These are phyloP conservation scores for Suillus occidentalis DNA, from an alignment of 768 basidiomycete species.

Conservation along the genomic window DNA sequence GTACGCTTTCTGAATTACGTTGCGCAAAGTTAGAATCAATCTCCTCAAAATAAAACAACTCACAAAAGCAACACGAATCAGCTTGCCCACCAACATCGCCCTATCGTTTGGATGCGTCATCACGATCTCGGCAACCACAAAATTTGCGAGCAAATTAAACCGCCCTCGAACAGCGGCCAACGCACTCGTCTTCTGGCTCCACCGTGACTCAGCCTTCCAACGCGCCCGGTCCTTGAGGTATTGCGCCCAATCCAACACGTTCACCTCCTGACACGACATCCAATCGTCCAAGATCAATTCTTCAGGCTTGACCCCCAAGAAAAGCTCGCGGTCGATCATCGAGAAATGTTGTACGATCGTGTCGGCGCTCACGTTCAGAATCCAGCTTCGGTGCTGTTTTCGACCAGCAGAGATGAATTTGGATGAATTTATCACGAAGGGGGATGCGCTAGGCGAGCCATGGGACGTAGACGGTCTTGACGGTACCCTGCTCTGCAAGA, in stretches of 20 bases:
- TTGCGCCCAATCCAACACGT: constrained; percentile 81
- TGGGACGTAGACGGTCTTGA: constrained; percentile 36
- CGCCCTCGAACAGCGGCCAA: constrained; percentile 74
- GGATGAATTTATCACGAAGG: constrained; percentile 25
- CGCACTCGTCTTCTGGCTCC: constrained; percentile 64
- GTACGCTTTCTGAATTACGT: constrained; percentile 68
- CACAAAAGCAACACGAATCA: constrained; percentile 86
- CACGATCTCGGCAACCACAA: constrained; percentile 78
- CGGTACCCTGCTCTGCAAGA: constrained; percentile 58
- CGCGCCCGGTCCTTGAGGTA: constrained; percentile 75
- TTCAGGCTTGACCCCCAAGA: constrained; percentile 82
- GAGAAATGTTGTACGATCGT: constrained; percentile 75
- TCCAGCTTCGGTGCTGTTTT: constrained; percentile 67
- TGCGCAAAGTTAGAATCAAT: neutral
- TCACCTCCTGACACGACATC: constrained; percentile 58
- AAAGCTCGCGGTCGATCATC: constrained; percentile 87
- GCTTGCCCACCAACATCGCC: constrained; percentile 65
- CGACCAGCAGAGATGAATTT: constrained; percentile 41
- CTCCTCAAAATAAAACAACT: constrained; percentile 26
- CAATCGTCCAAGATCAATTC: constrained; percentile 80
- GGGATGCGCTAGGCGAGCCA: constrained; percentile 25
- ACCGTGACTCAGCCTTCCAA: constrained; percentile 62
- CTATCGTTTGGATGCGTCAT: constrained; percentile 69
- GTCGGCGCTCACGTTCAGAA: constrained; percentile 61
- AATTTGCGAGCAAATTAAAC: constrained; percentile 84